phyloP scores from a whole-genome alignment of 1,139 yeast genomes.

The Yamadazyma triangularis region DNA sequence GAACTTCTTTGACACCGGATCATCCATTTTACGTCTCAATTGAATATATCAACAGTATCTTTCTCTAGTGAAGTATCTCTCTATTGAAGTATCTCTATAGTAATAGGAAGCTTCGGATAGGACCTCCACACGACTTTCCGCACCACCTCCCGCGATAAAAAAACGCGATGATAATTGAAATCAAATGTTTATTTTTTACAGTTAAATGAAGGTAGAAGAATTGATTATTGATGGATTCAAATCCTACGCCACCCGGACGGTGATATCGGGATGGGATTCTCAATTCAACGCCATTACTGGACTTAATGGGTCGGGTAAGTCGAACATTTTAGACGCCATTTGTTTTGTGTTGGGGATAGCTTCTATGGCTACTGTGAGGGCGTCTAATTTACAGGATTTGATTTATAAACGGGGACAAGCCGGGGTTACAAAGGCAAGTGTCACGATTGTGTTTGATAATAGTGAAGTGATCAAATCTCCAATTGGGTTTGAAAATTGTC shows the following conservation, averaged over 20 bases:
- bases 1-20: constrained; percentile 13
- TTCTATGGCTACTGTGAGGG: constrained; percentile 90
- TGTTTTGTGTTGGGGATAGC: constrained; percentile 98
- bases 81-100: no score
- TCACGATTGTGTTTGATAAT: constrained; percentile 91
- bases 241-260: constrained; percentile 96
- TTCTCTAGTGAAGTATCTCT: no score
- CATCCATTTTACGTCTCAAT: no score
- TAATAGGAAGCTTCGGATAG: no score
- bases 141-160: no score
- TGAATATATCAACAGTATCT: no score
- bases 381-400: constrained; percentile 87
- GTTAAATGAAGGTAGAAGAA: constrained; percentile 92
- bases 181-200: no score
- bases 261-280: constrained; percentile 91
- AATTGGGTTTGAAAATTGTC: constrained; percentile 76
- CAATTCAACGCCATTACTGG: constrained; percentile 98
- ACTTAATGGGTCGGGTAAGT: constrained; percentile 94
- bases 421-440: constrained; percentile 95
- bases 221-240: constrained; percentile 96
- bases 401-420: constrained; percentile 98
- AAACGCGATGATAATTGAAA: no score
- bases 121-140: no score
- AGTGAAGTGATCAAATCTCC: constrained; percentile 73
- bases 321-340: constrained; percentile 91